Conservation (phyloP, 1,284 basidiomycete species). For the Cerrena zonata region DNA sequence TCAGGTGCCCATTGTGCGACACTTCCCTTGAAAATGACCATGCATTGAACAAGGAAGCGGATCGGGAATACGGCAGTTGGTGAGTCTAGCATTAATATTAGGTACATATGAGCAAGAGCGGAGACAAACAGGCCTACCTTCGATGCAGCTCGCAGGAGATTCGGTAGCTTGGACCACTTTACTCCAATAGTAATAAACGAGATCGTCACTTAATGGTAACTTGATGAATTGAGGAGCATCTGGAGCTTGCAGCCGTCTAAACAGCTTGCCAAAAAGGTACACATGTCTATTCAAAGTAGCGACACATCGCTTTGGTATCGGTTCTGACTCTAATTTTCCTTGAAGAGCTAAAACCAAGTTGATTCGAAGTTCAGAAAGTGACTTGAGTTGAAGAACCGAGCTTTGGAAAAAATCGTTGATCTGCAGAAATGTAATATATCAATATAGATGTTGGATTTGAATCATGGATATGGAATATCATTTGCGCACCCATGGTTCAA, state of each 20-base stretch:
- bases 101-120: neutral
- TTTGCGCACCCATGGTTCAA: slow-evolving; percentile 48
- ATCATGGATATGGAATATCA: neutral
- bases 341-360: slow-evolving; percentile 33
- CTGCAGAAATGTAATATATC: slow-evolving; percentile 29
- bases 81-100: slow-evolving; percentile 36
- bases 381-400: slow-evolving; percentile 50
- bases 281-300: slow-evolving; percentile 61
- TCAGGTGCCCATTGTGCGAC: slow-evolving; percentile 66
- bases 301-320: slow-evolving; percentile 36
- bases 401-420: slow-evolving; percentile 54
- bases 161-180: slow-evolving; percentile 65
- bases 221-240: slow-evolving; percentile 52
- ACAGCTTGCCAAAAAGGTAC: slow-evolving; percentile 69
- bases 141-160: slow-evolving; percentile 45
- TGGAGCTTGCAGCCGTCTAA: slow-evolving; percentile 65
- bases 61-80: slow-evolving; percentile 57
- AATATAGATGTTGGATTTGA: slow-evolving; percentile 1
- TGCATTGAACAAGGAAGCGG: slow-evolving; percentile 78
- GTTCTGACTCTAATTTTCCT: slow-evolving; percentile 19
- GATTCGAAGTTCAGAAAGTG: slow-evolving; percentile 46
- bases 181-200: slow-evolving; percentile 73
- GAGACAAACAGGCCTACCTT: slow-evolving; percentile 38
- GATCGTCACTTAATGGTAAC: slow-evolving; percentile 57
- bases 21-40: slow-evolving; percentile 84